These are phyloP conservation scores for Chloromonas sp. DNA, from an alignment of 163 green algal genomes.

Conservation along the genomic window DNA sequence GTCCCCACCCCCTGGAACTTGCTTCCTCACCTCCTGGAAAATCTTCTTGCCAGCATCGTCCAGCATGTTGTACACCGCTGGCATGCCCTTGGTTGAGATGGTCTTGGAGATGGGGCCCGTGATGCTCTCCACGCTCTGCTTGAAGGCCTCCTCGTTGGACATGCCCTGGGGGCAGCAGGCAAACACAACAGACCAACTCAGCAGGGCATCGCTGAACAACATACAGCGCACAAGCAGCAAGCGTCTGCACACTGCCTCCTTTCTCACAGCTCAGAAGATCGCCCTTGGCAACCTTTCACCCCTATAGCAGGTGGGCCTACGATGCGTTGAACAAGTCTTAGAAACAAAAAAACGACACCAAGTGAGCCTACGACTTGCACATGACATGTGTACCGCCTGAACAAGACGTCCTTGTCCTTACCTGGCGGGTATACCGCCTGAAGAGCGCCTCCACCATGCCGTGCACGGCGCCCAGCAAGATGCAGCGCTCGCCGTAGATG, in stretches of 20 bases:
- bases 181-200: neutral
- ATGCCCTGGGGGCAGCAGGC: slow-evolving; percentile 43
- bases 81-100: slow-evolving; percentile 89
- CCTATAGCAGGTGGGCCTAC: too few species aligned
- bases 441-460: slow-evolving; percentile 97
- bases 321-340: too few species aligned
- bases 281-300: too few species aligned
- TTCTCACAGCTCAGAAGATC: too few species aligned
- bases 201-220: too few species aligned
- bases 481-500: slow-evolving; percentile 98
- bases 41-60: slow-evolving; percentile 81
- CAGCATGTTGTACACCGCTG: slow-evolving; percentile 89
- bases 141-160: slow-evolving; percentile 93
- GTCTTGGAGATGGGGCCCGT: slow-evolving; percentile 90
- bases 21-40: slow-evolving; percentile 63
- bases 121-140: slow-evolving; percentile 94
- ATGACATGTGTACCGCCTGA: too few species aligned
- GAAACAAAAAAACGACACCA: too few species aligned
- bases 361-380: too few species aligned
- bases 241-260: neutral
- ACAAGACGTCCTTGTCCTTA: neutral
- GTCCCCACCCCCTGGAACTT: too few species aligned
- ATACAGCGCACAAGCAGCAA: neutral
- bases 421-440: slow-evolving; percentile 72
- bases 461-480: slow-evolving; percentile 96